phyloP scores from a whole-genome alignment of 306 rosid genomes.

The Canavalia ensiformis region DNA sequence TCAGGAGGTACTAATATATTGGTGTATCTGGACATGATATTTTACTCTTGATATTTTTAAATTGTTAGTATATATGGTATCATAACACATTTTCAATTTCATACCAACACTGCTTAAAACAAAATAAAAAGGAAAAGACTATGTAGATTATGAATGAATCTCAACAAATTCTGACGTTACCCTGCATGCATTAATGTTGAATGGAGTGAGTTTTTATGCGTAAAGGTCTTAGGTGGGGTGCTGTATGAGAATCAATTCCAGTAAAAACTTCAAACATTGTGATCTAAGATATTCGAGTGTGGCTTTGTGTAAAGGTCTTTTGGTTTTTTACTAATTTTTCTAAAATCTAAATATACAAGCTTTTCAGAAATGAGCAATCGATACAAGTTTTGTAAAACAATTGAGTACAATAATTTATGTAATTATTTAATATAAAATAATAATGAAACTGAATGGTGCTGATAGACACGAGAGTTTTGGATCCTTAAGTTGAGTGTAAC shows the following conservation, averaged over 20 bases:
- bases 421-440: neutral
- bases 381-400: too few species aligned
- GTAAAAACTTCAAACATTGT: neutral
- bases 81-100: neutral
- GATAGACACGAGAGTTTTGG: neutral
- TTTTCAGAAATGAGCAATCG: too few species aligned
- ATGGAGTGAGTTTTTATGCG: neutral
- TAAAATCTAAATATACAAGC: too few species aligned
- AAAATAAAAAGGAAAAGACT: neutral
- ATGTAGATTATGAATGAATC: too few species aligned
- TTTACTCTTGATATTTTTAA: neutral
- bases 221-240: too few species aligned
- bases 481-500: neutral
- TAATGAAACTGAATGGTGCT: neutral
- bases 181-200: neutral
- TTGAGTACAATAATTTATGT: neutral
- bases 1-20: constrained; percentile 12
- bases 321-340: too few species aligned
- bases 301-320: too few species aligned
- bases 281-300: neutral
- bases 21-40: constrained; percentile 16
- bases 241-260: neutral
- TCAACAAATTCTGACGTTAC: neutral
- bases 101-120: neutral
- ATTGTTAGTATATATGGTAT: neutral